Percentiles rank a stretch among this genome's conserved stretches.
These are phyloP conservation scores for Sclerotinia subarctica DNA, from an alignment of 2,329 filamentous ascomycete species.

Conservation along the genomic window DNA sequence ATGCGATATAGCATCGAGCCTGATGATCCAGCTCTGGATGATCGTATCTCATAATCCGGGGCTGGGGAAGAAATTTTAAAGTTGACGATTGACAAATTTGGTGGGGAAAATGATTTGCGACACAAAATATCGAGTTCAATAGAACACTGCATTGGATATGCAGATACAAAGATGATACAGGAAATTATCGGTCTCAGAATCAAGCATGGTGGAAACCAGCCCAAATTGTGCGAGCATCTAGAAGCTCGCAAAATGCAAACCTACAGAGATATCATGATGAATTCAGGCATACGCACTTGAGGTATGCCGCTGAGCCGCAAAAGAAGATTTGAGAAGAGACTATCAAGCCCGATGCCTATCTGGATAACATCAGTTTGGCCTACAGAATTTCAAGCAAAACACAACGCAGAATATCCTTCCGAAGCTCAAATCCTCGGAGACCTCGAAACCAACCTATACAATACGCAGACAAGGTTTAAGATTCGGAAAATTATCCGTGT, in stretches of 20 bases:
- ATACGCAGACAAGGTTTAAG: slow-evolving; percentile 46
- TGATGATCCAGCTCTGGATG: slow-evolving; percentile 42
- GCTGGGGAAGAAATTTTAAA: slow-evolving; percentile 48
- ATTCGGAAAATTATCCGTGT: slow-evolving; percentile 47
- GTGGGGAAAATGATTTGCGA: slow-evolving; percentile 42
- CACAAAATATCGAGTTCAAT: slow-evolving; percentile 49
- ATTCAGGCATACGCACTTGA: slow-evolving; percentile 37
- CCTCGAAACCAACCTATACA: slow-evolving; percentile 47
- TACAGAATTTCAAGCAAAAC: slow-evolving; percentile 40
- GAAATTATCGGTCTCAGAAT: slow-evolving; percentile 44
- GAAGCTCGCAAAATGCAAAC: no score
- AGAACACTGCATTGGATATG: slow-evolving; percentile 46
- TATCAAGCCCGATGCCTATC: slow-evolving; percentile 39
- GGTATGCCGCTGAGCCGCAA: slow-evolving; percentile 38
- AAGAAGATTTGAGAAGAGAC: slow-evolving; percentile 42
- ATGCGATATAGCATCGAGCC: slow-evolving; percentile 43
- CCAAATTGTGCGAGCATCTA: slow-evolving; percentile 16
- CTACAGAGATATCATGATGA: slow-evolving; percentile 15
- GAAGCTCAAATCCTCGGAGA: slow-evolving; percentile 48
- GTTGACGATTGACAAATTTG: slow-evolving; percentile 44
- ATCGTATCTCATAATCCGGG: slow-evolving; percentile 45
- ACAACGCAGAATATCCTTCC: slow-evolving; percentile 45
- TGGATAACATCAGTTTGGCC: slow-evolving; percentile 43
- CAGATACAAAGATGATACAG: slow-evolving; percentile 45
- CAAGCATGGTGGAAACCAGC: slow-evolving; percentile 40